phyloP scores from a whole-genome alignment of 768 basidiomycete species.

The Suillus luteus region DNA sequence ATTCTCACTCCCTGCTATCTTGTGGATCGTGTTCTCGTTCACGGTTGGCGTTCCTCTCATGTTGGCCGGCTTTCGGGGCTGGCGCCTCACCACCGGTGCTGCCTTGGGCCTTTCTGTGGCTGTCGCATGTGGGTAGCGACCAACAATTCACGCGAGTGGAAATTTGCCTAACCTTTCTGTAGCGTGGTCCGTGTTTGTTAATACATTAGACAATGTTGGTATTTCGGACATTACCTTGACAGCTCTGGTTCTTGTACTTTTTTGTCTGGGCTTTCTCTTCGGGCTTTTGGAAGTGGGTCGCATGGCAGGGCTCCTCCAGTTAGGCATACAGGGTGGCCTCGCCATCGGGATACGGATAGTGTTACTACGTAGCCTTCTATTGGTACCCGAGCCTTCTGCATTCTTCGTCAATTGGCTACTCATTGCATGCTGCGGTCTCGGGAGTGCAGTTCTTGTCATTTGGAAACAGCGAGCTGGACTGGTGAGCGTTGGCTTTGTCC shows the following conservation, averaged over 20 bases:
- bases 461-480: slow-evolving; percentile 50
- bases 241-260: slow-evolving; percentile 49
- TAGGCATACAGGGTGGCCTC: slow-evolving; percentile 57
- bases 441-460: slow-evolving; percentile 44
- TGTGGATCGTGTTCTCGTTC: slow-evolving; percentile 61
- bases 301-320: slow-evolving; percentile 44
- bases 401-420: slow-evolving; percentile 57
- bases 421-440: slow-evolving; percentile 44
- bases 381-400: slow-evolving; percentile 38
- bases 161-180: slow-evolving; percentile 2
- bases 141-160: not conserved
- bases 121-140: slow-evolving; percentile 42
- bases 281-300: slow-evolving; percentile 57
- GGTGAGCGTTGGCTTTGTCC: slow-evolving; percentile 38
- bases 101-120: slow-evolving; percentile 53
- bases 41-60: slow-evolving; percentile 55
- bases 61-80: slow-evolving; percentile 56
- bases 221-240: slow-evolving; percentile 55
- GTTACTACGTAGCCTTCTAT: slow-evolving; percentile 50
- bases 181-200: slow-evolving; percentile 69
- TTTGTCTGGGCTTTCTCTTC: slow-evolving; percentile 50
- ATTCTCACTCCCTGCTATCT: slow-evolving; percentile 48
- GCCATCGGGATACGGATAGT: slow-evolving; percentile 57
- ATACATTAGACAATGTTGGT: slow-evolving; percentile 49
- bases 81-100: slow-evolving; percentile 56